phyloP scores from a whole-genome alignment of 2,329 filamentous ascomycete species.

The Trichoderma atroviride region DNA sequence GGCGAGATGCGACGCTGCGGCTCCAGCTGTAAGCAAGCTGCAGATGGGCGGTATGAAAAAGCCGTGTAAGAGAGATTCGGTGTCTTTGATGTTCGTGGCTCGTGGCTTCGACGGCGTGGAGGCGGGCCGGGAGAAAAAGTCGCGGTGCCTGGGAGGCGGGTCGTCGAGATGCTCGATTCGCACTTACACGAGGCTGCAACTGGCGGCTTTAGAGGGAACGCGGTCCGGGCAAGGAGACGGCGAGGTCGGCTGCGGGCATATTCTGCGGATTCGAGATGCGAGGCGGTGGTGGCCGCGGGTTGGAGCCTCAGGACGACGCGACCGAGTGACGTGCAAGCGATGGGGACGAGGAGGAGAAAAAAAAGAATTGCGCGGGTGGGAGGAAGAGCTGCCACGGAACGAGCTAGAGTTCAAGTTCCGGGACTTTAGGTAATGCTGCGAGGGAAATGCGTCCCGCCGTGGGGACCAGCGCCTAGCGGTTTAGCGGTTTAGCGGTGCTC shows the following conservation, averaged over 20 bases:
- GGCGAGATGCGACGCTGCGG: background rate
- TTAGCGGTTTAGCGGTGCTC: slow-evolving; percentile 14
- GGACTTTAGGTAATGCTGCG: background rate
- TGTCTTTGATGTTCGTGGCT: background rate
- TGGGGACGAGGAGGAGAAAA: slow-evolving; percentile 24
- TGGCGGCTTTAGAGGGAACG: slow-evolving; percentile 25
- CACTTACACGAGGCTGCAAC: slow-evolving; percentile 40
- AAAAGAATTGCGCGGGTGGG: slow-evolving; percentile 35
- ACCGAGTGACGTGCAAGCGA: slow-evolving; percentile 28
- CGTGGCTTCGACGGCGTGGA: background rate
- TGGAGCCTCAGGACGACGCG: slow-evolving; percentile 36
- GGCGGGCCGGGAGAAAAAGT: slow-evolving; percentile 13
- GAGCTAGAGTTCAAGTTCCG: slow-evolving; percentile 8
- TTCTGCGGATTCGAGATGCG: background rate
- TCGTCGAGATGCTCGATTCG: background rate
- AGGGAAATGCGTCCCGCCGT: slow-evolving; percentile 22
- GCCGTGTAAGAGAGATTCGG: background rate
- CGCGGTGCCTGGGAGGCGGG: slow-evolving; percentile 28
- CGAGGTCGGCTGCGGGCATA: background rate
- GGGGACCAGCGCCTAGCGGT: slow-evolving; percentile 13
- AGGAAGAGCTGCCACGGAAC: slow-evolving; percentile 24
- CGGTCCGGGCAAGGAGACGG: slow-evolving; percentile 21
- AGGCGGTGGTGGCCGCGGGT: slow-evolving; percentile 30
- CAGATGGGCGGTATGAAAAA: background rate
- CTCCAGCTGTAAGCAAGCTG: background rate